phyloP scores from a whole-genome alignment of 129 eudicot species.

The Deinandra increscens region DNA sequence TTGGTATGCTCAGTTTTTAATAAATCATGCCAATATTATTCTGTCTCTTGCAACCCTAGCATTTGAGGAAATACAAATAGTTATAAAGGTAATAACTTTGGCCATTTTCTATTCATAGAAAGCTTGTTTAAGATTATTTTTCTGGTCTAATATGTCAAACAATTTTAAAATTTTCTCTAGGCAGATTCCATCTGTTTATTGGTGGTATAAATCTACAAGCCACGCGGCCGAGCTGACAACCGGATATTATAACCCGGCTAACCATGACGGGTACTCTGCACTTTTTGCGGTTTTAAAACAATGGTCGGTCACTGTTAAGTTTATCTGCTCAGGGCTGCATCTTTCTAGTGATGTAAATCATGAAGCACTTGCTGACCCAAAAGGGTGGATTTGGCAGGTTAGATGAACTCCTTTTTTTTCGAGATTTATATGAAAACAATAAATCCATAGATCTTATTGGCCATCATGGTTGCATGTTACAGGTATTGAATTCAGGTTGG shows the following conservation, averaged over 20 bases:
- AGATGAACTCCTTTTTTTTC: background rate
- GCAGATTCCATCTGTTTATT: constrained; percentile 60
- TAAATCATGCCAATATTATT: constrained; percentile 40
- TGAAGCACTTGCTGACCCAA: constrained; percentile 56
- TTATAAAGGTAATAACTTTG: constrained; percentile 42
- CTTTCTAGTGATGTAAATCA: constrained; percentile 28
- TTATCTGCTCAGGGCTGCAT: constrained; percentile 37
- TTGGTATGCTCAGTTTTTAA: constrained; percentile 44
- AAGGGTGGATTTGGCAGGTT: constrained; percentile 66
- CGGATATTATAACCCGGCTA: constrained; percentile 56
- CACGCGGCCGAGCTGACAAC: constrained; percentile 73
- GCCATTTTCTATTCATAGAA: background rate
- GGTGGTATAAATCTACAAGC: constrained; percentile 69
- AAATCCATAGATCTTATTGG: background rate
- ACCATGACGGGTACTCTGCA: constrained; percentile 55
- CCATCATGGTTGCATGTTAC: background rate
- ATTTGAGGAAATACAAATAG: constrained; percentile 42
- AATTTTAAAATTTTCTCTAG: constrained; percentile 12
- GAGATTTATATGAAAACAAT: background rate
- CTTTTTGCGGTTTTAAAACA: constrained; percentile 46
- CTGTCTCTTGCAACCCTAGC: constrained; percentile 50
- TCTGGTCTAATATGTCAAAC: background rate
- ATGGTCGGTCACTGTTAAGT: constrained; percentile 43
- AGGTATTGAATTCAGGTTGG: constrained; percentile 63
- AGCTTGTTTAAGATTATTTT: background rate